These are phyloP conservation scores for Camelina hispida DNA, from an alignment of 345 rosid genomes.

Conservation along the genomic window DNA sequence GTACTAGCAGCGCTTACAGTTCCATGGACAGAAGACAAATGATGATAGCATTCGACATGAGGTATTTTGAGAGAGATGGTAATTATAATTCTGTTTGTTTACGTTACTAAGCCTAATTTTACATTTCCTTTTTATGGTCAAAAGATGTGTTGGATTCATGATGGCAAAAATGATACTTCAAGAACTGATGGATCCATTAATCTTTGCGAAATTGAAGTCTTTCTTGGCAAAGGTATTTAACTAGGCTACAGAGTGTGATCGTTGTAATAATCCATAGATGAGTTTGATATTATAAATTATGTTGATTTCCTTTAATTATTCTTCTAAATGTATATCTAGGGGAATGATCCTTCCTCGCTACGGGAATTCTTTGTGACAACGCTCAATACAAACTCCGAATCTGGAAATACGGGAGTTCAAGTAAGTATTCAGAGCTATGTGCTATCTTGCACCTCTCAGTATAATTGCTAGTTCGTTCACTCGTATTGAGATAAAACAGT, in stretches of 20 bases:
- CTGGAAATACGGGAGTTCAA: conserved; percentile 82
- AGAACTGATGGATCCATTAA: conserved; percentile 88
- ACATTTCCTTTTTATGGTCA: conserved; percentile 28
- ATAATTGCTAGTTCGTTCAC: neutral
- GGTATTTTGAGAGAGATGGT: conserved; percentile 49
- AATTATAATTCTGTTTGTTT: neutral
- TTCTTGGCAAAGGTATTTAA: conserved; percentile 73
- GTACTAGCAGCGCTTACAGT: conserved; percentile 51
- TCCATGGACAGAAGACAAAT: conserved; percentile 72
- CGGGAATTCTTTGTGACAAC: conserved; percentile 81
- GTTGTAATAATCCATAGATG: neutral
- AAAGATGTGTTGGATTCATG: conserved; percentile 93
- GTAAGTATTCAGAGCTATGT: conserved; percentile 46
- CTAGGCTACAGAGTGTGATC: conserved; percentile 4
- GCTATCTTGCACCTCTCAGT: neutral
- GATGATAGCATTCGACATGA: conserved; percentile 99
- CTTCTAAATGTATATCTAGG: conserved; percentile 51
- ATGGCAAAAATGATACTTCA: conserved; percentile 97
- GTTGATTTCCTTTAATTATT: neutral
- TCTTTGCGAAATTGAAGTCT: conserved; percentile 75
- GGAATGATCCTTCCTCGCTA: conserved; percentile 87
- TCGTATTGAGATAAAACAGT: conserved; percentile 8
- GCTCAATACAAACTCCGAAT: conserved; percentile 62
- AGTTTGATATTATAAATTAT: neutral
- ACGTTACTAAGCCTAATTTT: conserved; percentile 22